A percentile compares a stretch with the other conserved stretches of the same genome.
Conservation (phyloP, 2,329 filamentous ascomycete species). For the Huntiella abstrusa region DNA sequence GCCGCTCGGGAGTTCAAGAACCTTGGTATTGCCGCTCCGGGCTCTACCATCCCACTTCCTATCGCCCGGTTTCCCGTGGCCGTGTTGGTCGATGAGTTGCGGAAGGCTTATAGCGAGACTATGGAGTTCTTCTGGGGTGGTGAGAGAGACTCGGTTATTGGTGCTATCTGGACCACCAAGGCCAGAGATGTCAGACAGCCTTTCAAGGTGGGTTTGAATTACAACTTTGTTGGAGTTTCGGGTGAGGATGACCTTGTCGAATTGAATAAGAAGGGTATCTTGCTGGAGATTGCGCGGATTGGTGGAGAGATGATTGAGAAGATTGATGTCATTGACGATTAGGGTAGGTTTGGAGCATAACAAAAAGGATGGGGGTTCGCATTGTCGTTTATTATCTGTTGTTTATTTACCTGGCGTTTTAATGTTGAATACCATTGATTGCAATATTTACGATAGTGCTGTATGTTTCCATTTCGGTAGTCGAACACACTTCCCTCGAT, state of each 20-base stretch:
- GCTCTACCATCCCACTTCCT: slow-evolving; percentile 24
- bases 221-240: slow-evolving; percentile 27
- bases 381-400: not conserved
- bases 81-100: slow-evolving; percentile 49
- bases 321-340: slow-evolving; percentile 31
- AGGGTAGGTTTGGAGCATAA: slow-evolving; percentile 4
- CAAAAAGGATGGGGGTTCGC: not conserved
- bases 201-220: slow-evolving; percentile 55
- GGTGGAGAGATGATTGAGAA: slow-evolving; percentile 48
- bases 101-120: slow-evolving; percentile 44
- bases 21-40: slow-evolving; percentile 10
- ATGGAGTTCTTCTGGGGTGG: slow-evolving; percentile 66
- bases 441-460: too few species aligned
- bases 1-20: slow-evolving; percentile 53
- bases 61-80: slow-evolving; percentile 41
- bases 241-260: slow-evolving; percentile 30
- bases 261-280: slow-evolving; percentile 47
- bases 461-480: too few species aligned
- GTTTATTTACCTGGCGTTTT: too few species aligned
- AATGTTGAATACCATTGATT: too few species aligned
- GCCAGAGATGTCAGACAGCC: slow-evolving; percentile 27
- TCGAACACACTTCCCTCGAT: too few species aligned
- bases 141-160: slow-evolving; percentile 33
- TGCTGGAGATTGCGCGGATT: slow-evolving; percentile 54
- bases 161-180: slow-evolving; percentile 39